These are phyloP conservation scores for Amanita exitialis DNA, from an alignment of 768 basidiomycete species.

Conservation along the genomic window DNA sequence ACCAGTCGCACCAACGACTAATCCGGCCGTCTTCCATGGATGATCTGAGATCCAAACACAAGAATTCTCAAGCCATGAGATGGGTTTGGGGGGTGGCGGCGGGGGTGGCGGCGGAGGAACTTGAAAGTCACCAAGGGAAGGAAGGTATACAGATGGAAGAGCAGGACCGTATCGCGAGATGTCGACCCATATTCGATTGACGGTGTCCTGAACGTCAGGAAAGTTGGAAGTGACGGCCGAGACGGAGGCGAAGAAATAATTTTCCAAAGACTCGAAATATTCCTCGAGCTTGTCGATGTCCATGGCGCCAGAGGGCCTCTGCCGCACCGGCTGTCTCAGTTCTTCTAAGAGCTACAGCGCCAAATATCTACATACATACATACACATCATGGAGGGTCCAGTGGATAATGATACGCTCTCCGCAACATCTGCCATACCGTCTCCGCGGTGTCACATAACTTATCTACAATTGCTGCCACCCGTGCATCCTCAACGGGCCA, in stretches of 20 bases:
- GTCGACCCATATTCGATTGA: slow-evolving; percentile 67
- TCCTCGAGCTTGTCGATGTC: slow-evolving; percentile 50
- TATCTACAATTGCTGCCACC: slow-evolving; percentile 19
- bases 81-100: slow-evolving; percentile 42
- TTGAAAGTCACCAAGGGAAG: slow-evolving; percentile 61
- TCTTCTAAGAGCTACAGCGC: not conserved
- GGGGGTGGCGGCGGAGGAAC: slow-evolving; percentile 54
- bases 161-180: slow-evolving; percentile 74
- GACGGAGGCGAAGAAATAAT: slow-evolving; percentile 46
- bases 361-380: not conserved
- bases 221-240: slow-evolving; percentile 49
- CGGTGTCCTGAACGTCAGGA: slow-evolving; percentile 52
- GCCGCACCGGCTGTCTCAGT: not conserved
- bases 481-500: slow-evolving; percentile 20
- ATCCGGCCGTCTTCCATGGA: slow-evolving; percentile 49
- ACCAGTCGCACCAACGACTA: slow-evolving; percentile 50
- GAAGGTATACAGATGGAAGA: slow-evolving; percentile 45
- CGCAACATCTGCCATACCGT: slow-evolving; percentile 38
- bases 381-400: slow-evolving; percentile 35
- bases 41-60: slow-evolving; percentile 44
- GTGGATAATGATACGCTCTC: slow-evolving; percentile 45
- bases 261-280: slow-evolving; percentile 57
- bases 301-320: slow-evolving; percentile 5
- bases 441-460: slow-evolving; percentile 27
- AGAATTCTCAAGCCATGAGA: slow-evolving; percentile 36